A percentile compares a stretch with the other conserved stretches of the same genome.
Evolutionary conservation across 2,329 filamentous ascomycete genomes (phyloP).

Genomic region (Emergomyces orientalis): DNA sequence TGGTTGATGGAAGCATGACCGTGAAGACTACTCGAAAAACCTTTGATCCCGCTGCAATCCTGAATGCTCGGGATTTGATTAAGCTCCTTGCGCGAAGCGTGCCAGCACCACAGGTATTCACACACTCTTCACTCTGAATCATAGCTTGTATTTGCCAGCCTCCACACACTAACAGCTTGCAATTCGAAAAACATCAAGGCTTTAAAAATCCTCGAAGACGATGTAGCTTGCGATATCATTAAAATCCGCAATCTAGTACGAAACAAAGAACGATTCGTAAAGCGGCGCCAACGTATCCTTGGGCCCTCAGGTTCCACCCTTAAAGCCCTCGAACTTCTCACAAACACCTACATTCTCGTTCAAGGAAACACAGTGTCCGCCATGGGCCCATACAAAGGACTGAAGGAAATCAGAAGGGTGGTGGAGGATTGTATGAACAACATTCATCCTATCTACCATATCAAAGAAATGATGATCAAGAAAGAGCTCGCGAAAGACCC

Average conservation of each 20-base stretch:
- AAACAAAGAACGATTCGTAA: conserved; percentile 93
- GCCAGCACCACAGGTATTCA: conserved; percentile 62
- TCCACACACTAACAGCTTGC: not conserved
- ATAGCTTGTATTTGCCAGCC: conserved; percentile 8
- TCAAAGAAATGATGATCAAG: conserved; percentile 94
- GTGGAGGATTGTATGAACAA: conserved; percentile 97
- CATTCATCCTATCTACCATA: conserved; percentile 80
- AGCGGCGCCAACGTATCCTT: conserved; percentile 83
- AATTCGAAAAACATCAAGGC: conserved; percentile 40
- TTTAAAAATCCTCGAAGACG: conserved; percentile 88
- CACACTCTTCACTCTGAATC: not conserved
- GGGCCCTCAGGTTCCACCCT: conserved; percentile 86
- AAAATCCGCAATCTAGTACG: conserved; percentile 85
- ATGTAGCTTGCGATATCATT: conserved; percentile 85
- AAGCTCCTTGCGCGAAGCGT: conserved; percentile 87
- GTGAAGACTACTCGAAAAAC: conserved; percentile 91
- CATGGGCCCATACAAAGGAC: conserved; percentile 85
- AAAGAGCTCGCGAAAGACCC: conserved; percentile 84
- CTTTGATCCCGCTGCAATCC: conserved; percentile 81
- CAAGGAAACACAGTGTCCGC: conserved; percentile 90
- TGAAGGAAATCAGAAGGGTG: conserved; percentile 84
- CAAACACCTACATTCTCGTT: conserved; percentile 83
- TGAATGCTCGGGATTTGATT: conserved; percentile 90
- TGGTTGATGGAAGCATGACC: conserved; percentile 93
- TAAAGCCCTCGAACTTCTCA: conserved; percentile 88